Percentiles rank a stretch among this genome's conserved stretches.
Conservation (phyloP, 116 monocot genomes). For the Papilionanthe hybrid region DNA sequence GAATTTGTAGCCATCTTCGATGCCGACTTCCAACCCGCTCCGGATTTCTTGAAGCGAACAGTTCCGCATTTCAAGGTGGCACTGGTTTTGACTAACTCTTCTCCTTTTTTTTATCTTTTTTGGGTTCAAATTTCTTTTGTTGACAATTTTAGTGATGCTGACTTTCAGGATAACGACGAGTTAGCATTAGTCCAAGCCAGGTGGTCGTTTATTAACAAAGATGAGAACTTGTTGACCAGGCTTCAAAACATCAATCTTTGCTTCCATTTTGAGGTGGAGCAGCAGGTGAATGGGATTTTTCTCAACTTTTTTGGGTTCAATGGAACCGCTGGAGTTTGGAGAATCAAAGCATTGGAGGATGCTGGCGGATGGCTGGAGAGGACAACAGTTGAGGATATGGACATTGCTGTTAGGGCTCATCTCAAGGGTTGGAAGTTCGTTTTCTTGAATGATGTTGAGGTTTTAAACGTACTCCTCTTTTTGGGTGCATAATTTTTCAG, state of each 20-base stretch:
- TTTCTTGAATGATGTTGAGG: constrained; percentile 92
- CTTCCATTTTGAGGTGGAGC: constrained; percentile 93
- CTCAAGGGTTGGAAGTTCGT: constrained; percentile 89
- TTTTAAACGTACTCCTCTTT: constrained; percentile 22
- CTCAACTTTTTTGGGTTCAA: constrained; percentile 86
- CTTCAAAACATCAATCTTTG: constrained; percentile 84
- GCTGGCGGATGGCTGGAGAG: constrained; percentile 86
- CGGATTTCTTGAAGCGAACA: constrained; percentile 76
- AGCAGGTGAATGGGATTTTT: constrained; percentile 83
- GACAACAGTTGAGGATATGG: constrained; percentile 60
- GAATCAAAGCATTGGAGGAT: constrained; percentile 76
- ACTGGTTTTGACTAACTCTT: not conserved
- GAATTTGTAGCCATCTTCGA: constrained; percentile 94
- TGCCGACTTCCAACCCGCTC: constrained; percentile 82
- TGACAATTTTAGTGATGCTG: not conserved
- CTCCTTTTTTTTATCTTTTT: not conserved
- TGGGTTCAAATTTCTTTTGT: not conserved
- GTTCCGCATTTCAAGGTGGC: constrained; percentile 73
- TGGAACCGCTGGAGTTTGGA: constrained; percentile 87
- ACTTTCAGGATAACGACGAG: constrained; percentile 53
- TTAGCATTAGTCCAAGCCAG: constrained; percentile 76
- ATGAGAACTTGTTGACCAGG: constrained; percentile 77
- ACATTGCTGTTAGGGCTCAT: constrained; percentile 68
- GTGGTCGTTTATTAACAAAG: constrained; percentile 79
- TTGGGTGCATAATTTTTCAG: not conserved